Evolutionary conservation across 2,329 filamentous ascomycete genomes (phyloP).

Genomic region (Allantophomopsis lycopodina): DNA sequence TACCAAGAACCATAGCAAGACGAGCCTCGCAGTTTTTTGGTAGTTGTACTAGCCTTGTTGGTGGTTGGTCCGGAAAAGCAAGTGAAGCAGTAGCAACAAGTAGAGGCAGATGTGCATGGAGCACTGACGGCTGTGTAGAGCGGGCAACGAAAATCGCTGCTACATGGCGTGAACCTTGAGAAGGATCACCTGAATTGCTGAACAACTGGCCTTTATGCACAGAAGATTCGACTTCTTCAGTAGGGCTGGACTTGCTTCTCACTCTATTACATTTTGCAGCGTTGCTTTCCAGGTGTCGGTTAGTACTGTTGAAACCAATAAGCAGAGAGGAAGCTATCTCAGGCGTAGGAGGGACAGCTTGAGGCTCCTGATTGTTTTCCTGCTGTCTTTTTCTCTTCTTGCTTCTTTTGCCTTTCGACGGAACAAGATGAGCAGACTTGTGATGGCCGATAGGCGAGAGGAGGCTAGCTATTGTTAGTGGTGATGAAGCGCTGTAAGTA

Average conservation of each 20-base stretch:
- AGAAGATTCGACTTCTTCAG: too few species aligned
- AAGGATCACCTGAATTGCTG: too few species aligned
- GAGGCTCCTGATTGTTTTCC: slow-evolving; percentile 11
- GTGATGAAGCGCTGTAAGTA: too few species aligned
- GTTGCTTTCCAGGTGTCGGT: slow-evolving; percentile 31
- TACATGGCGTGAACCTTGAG: slow-evolving; percentile 6
- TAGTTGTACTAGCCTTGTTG: slow-evolving; percentile 46
- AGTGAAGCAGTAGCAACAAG: slow-evolving; percentile 36
- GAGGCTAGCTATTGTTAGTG: slow-evolving; percentile 28
- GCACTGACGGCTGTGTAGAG: slow-evolving; percentile 39
- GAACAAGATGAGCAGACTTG: slow-evolving; percentile 34
- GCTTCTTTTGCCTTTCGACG: slow-evolving; percentile 47
- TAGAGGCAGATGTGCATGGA: slow-evolving; percentile 46
- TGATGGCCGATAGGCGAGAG: slow-evolving; percentile 50
- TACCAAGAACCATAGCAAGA: slow-evolving; percentile 39
- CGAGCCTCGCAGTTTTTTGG: slow-evolving; percentile 43
- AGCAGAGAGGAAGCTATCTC: slow-evolving; percentile 44
- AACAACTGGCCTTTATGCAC: too few species aligned
- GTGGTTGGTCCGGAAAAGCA: slow-evolving; percentile 20
- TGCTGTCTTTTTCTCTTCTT: slow-evolving; percentile 35
- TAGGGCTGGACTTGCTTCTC: too few species aligned
- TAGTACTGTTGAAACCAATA: slow-evolving; percentile 51
- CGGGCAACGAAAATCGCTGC: slow-evolving; percentile 43
- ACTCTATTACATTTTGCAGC: too few species aligned
- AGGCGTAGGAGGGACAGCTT: slow-evolving; percentile 22